Evolutionary conservation across 257 asterid genomes (phyloP).

Genomic region (Solanum okadae): DNA sequence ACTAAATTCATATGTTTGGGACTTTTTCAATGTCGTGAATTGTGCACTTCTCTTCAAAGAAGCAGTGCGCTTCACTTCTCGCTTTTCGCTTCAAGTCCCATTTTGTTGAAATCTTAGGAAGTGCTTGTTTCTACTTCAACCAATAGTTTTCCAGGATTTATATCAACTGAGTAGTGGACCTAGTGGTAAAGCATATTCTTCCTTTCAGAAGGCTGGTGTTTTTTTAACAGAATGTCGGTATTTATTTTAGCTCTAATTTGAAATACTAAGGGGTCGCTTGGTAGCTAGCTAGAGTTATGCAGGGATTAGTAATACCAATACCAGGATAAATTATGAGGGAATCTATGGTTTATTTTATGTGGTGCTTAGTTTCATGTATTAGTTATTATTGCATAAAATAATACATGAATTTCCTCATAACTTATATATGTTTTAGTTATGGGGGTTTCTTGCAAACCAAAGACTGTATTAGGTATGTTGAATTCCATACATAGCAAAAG

Average conservation of each 20-base stretch:
- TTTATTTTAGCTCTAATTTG: neutral
- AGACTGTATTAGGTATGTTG: neutral
- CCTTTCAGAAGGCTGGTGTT: neutral
- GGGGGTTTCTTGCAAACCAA: neutral
- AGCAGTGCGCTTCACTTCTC: neutral
- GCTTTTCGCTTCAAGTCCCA: neutral
- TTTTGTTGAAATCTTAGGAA: neutral
- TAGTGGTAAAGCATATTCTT: neutral
- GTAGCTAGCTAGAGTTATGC: neutral
- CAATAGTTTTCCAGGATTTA: neutral
- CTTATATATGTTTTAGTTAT: neutral
- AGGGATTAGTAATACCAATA: neutral
- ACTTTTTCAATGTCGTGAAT: neutral
- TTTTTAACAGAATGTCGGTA: neutral
- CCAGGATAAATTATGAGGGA: neutral
- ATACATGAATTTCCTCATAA: neutral
- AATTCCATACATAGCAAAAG: neutral
- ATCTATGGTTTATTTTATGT: neutral
- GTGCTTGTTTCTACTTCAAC: neutral
- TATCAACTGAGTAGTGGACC: neutral
- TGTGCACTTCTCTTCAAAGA: neutral
- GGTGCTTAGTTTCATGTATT: neutral
- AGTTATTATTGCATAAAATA: neutral
- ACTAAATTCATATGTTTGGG: neutral
- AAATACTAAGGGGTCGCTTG: neutral